Evolutionary conservation across 179 eudicot genomes (phyloP).

Genomic region (Sideroxylon spinosum): DNA sequence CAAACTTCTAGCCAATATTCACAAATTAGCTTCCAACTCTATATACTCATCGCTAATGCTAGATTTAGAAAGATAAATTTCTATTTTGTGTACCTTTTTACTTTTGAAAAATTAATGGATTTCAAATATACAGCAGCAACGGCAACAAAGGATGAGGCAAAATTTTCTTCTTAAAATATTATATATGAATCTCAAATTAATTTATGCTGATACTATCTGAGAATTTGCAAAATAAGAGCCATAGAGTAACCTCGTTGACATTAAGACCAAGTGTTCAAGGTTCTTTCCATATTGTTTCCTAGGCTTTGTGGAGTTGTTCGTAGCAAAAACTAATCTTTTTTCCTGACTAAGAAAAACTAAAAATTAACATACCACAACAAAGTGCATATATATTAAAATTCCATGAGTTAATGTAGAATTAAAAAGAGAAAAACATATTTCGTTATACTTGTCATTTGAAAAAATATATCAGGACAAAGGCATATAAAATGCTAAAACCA

Average conservation of each 20-base stretch:
- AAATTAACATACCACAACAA: not conserved
- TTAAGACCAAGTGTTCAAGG: constrained; percentile 87
- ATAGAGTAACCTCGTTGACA: constrained; percentile 66
- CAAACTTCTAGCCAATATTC: not conserved
- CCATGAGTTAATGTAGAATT: not conserved
- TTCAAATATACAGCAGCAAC: constrained; percentile 86
- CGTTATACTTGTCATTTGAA: not conserved
- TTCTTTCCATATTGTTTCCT: constrained; percentile 94
- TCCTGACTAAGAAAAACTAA: constrained; percentile 42
- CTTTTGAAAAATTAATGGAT: constrained; percentile 81
- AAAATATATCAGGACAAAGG: not conserved
- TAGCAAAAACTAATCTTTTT: constrained; percentile 87
- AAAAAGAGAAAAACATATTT: not conserved
- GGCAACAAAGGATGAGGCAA: constrained; percentile 98
- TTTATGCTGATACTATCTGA: not conserved
- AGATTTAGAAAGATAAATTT: too few species aligned
- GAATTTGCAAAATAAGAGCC: constrained; percentile 5
- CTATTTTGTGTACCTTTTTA: constrained; percentile 58
- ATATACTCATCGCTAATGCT: not conserved
- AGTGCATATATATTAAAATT: constrained; percentile 2
- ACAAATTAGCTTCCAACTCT: constrained; percentile 2
- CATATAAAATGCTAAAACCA: not conserved
- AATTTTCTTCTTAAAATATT: constrained; percentile 80
- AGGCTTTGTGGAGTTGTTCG: constrained; percentile 96
- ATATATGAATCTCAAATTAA: constrained; percentile 8